phyloP scores from a whole-genome alignment of 2,329 filamentous ascomycete genomes.

The Alternaria brassicae region DNA sequence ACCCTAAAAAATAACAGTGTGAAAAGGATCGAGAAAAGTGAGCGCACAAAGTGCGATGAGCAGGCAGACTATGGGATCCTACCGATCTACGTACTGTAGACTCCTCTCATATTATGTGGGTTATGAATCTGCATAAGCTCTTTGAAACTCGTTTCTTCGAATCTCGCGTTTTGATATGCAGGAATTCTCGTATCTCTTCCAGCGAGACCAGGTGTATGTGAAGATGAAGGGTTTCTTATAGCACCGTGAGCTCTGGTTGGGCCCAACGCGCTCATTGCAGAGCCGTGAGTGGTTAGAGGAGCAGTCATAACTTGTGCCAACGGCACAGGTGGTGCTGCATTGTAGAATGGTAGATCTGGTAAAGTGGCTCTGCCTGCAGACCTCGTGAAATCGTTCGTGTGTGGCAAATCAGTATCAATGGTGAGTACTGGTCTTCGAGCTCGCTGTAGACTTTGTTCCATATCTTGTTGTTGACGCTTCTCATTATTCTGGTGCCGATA shows the following conservation, averaged over 20 bases:
- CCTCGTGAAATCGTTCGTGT: background rate
- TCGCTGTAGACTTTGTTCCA: conserved; percentile 7
- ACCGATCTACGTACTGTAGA: background rate
- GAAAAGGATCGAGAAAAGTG: background rate
- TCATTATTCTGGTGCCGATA: background rate
- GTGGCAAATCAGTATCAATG: background rate
- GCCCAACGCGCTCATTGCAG: background rate
- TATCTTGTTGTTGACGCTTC: conserved; percentile 2
- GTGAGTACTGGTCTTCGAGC: conserved; percentile 1
- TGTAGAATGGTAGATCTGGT: background rate
- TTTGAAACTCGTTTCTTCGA: background rate
- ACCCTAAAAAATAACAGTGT: background rate
- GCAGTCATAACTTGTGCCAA: background rate
- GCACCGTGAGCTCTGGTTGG: background rate
- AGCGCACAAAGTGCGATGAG: background rate
- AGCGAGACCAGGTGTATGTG: background rate
- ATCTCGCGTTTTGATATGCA: background rate
- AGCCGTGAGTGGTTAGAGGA: background rate
- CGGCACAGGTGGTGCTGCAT: background rate
- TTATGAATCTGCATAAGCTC: background rate
- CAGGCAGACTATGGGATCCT: background rate
- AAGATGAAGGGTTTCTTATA: background rate
- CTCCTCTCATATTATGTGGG: background rate
- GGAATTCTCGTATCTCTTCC: background rate
- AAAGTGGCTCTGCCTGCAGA: background rate